These are phyloP conservation scores for Avena atlantica DNA, from an alignment of 176 grass and related monocot genomes.

Conservation along the genomic window DNA sequence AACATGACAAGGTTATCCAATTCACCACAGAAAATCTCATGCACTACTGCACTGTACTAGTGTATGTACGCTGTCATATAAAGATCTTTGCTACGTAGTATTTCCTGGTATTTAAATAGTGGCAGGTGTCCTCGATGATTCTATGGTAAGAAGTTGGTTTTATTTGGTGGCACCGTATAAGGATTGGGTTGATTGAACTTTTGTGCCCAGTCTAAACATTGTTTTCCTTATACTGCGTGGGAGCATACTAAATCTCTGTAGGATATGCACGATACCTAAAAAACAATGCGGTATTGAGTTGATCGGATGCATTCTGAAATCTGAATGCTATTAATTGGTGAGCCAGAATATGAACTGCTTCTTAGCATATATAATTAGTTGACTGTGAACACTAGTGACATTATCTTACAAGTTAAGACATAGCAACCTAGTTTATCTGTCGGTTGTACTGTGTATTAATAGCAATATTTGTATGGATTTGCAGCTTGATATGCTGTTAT, in stretches of 20 bases:
- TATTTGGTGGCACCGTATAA: background rate
- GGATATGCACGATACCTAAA: background rate
- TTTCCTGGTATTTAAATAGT: background rate
- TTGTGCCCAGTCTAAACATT: background rate
- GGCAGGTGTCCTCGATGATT: background rate
- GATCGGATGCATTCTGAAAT: too few species aligned
- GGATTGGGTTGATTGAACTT: background rate
- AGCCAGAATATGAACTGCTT: background rate
- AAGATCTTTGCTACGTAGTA: background rate
- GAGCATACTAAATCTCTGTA: constrained; percentile 2
- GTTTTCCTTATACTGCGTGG: background rate
- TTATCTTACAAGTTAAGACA: background rate
- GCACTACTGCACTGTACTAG: background rate
- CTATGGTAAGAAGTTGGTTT: background rate
- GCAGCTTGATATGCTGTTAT: background rate
- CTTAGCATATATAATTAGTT: background rate
- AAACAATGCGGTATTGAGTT: too few species aligned
- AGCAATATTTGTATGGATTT: background rate
- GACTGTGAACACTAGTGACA: too few species aligned
- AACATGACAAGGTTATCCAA: background rate
- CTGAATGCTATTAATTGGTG: background rate
- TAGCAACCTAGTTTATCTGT: background rate
- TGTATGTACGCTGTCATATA: too few species aligned
- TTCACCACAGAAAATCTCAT: background rate
- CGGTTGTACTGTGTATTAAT: background rate